phyloP scores from a whole-genome alignment of 2,329 filamentous ascomycete genomes.

The Neodidymelliopsis sp. region DNA sequence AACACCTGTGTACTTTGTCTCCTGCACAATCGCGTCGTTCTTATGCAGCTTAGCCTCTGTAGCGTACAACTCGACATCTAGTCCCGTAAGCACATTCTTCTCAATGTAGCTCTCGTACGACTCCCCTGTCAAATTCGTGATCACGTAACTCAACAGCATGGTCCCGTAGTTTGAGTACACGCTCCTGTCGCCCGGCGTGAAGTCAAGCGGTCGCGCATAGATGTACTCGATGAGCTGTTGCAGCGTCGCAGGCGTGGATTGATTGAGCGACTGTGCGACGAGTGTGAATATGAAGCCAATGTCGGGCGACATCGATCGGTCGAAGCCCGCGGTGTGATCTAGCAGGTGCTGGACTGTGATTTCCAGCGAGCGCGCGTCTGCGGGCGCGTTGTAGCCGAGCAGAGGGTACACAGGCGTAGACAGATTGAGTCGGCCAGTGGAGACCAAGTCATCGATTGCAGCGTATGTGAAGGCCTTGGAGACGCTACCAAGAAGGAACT shows the following conservation, averaged over 20 bases:
- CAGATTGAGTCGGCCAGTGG: constrained; percentile 23
- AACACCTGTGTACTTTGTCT: constrained; percentile 10
- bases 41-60: constrained; percentile 16
- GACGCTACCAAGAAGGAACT: constrained; percentile 34
- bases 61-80: constrained; percentile 21
- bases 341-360: constrained; percentile 34
- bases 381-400: constrained; percentile 24
- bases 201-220: constrained; percentile 25
- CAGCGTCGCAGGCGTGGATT: constrained; percentile 24
- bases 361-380: constrained; percentile 23
- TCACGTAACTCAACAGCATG: constrained; percentile 28
- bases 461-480: constrained; percentile 34
- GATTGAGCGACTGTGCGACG: constrained; percentile 26
- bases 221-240: constrained; percentile 31
- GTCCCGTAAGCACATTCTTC: constrained; percentile 22
- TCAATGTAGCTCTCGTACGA: constrained; percentile 25
- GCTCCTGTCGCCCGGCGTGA: constrained; percentile 21
- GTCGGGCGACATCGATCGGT: constrained; percentile 24
- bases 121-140: constrained; percentile 23
- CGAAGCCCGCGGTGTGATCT: constrained; percentile 30
- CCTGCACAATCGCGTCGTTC: constrained; percentile 21
- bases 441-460: constrained; percentile 22
- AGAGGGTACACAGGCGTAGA: constrained; percentile 28
- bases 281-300: constrained; percentile 27
- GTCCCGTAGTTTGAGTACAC: constrained; percentile 31